phyloP scores from a whole-genome alignment of 1,284 basidiomycete species.

The Ustilago sp. region DNA sequence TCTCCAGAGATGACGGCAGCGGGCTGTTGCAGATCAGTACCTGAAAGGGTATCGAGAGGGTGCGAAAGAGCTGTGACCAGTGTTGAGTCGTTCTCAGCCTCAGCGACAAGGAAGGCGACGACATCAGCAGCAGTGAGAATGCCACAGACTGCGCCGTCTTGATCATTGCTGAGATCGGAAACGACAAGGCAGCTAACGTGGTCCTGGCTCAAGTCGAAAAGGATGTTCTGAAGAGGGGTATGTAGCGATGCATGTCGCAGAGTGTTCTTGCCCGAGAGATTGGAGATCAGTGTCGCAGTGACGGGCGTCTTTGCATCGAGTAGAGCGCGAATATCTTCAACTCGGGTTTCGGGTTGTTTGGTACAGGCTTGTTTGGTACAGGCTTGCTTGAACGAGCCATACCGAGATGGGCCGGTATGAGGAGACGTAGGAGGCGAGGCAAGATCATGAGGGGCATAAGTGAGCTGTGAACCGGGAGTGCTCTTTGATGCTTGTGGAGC shows the following conservation, averaged over 20 bases:
- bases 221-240: constrained; percentile 18
- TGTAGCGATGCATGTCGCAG: constrained; percentile 29
- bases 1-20: constrained; percentile 43
- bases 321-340: constrained; percentile 13
- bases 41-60: constrained; percentile 18
- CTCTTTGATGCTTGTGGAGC: constrained; percentile 21
- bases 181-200: constrained; percentile 34
- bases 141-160: constrained; percentile 37
- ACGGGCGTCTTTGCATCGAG: constrained; percentile 18
- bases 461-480: not conserved
- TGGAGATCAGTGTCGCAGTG: constrained; percentile 27
- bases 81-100: constrained; percentile 25
- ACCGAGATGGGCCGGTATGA: not conserved
- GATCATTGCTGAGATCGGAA: constrained; percentile 8
- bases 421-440: constrained; percentile 44
- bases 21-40: constrained; percentile 21
- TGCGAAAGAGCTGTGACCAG: constrained; percentile 21
- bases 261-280: constrained; percentile 31
- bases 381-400: not conserved
- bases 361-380: not conserved
- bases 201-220: constrained; percentile 23
- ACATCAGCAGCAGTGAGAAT: constrained; percentile 38
- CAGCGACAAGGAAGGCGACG: constrained; percentile 30
- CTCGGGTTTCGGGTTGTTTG: not conserved
- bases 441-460: constrained; percentile 5